Evolutionary conservation across 2,329 filamentous ascomycete genomes (phyloP), one percentile per base, ranked within the genome.

Genomic region (Massarina eburnea): DNA sequence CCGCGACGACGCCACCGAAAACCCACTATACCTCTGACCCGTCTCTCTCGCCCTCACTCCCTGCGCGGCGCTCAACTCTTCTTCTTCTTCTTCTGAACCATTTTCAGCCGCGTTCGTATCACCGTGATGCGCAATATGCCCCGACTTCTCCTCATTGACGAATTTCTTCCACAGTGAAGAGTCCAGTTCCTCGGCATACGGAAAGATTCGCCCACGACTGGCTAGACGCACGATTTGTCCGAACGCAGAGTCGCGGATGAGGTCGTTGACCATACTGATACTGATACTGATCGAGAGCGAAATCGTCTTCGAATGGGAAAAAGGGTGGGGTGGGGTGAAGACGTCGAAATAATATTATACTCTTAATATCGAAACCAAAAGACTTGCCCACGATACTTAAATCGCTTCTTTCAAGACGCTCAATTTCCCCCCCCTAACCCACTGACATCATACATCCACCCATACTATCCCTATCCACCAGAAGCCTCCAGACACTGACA

Each of bases 61-160:
- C 5, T 18, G 32, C 19, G 50, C 19, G 5, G 51, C 48, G 20
- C 43, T 47, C 12, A 55, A 48, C 4, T 47, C 47, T n/a, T 55
- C 54, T n/a, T 68, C 62, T 2, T 45, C 52, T 6, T 54, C 59
- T 21, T 70, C 64, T n/a, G n/a, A n/a, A n/a, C n/a, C n/a, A n/a
- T n/a, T n/a, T 29, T 69, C 61, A 2, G 68, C 66, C 3, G 65
- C 62, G 18, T 68, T 61, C 0, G 67, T 66, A 35, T 70, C 55
- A 32, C 76, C 76, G 51, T 77, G 71, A 26, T 74, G 69, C 1
- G 76, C 76, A 44, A 77, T 68, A 43, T 76, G 69, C 9, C 62
- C 71, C 2, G 77, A 79, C 51, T 78, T 80, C 46, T 79, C 74
- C 35, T 70, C 63, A 48, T 78, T 71, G 45, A 80, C 61, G 46